These are phyloP conservation scores for Geranomyces variabilis DNA, from an alignment of 192 early-diverging fungal species.

Conservation along the genomic window DNA sequence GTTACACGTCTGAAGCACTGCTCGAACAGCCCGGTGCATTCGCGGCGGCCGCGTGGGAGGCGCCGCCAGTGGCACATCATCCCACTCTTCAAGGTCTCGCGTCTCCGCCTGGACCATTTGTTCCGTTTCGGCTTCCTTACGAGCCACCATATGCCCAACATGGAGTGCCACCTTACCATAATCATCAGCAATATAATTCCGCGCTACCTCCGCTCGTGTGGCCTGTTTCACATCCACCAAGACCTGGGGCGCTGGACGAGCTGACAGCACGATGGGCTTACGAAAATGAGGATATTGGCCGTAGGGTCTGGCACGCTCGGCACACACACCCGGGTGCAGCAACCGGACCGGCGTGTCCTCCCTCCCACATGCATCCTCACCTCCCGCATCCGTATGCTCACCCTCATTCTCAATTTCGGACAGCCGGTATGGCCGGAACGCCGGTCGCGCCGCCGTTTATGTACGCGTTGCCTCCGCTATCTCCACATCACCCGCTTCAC, in stretches of 20 bases:
- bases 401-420: background rate
- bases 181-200: background rate
- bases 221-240: background rate
- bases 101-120: background rate
- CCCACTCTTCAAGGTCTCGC: background rate
- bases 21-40: background rate
- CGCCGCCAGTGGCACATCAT: background rate
- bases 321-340: background rate
- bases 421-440: background rate
- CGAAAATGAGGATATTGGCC: background rate
- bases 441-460: background rate
- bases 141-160: background rate
- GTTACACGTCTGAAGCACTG: too few relatives aligned
- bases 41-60: background rate
- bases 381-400: background rate
- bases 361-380: background rate
- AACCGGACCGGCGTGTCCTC: background rate
- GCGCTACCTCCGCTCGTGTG: background rate
- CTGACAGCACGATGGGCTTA: background rate
- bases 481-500: background rate
- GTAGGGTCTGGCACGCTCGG: constrained; percentile 1
- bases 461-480: background rate
- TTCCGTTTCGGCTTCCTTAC: background rate
- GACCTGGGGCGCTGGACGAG: background rate
- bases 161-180: too few relatives aligned